phyloP scores from a whole-genome alignment of 177 flowering plant genomes.

The Vitis hybrid region DNA sequence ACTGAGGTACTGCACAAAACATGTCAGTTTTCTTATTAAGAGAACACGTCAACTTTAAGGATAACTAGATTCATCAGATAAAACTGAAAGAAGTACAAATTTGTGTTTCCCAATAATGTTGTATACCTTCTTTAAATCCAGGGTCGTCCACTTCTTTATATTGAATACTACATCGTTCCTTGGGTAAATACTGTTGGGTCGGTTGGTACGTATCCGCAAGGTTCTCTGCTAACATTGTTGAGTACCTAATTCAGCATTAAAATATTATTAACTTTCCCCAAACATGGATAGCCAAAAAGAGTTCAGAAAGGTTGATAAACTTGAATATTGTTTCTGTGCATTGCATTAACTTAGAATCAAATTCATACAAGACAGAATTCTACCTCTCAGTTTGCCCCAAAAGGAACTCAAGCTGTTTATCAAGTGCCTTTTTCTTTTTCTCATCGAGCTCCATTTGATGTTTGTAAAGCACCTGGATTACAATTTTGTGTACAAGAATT shows the following conservation, averaged over 20 bases:
- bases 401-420: conserved; percentile 96
- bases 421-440: conserved; percentile 88
- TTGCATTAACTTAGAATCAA: background rate
- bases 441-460: conserved; percentile 92
- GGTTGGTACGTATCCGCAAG: conserved; percentile 54
- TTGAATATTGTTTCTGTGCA: background rate
- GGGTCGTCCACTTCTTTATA: conserved; percentile 24
- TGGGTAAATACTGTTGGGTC: conserved; percentile 20
- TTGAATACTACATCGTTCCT: conserved; percentile 25
- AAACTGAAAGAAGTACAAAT: conserved; percentile 3
- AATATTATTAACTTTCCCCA: background rate
- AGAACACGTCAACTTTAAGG: conserved; percentile 10
- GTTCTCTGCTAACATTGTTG: conserved; percentile 98
- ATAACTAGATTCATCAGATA: conserved; percentile 1
- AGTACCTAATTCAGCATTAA: conserved; percentile 61
- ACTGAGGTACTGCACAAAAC: conserved; percentile 34
- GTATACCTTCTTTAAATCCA: conserved; percentile 14
- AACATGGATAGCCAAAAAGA: conserved; percentile 2
- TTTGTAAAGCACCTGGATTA: conserved; percentile 84
- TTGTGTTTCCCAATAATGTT: conserved; percentile 32
- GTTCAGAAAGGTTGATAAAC: background rate
- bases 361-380: background rate
- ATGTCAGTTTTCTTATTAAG: background rate
- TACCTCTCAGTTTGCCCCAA: conserved; percentile 99
- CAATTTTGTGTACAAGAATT: conserved; percentile 7